Percentiles rank a stretch among this genome's conserved stretches.
These are phyloP conservation scores for Leccinum uliginosum DNA, from an alignment of 768 basidiomycete species.

Conservation along the genomic window DNA sequence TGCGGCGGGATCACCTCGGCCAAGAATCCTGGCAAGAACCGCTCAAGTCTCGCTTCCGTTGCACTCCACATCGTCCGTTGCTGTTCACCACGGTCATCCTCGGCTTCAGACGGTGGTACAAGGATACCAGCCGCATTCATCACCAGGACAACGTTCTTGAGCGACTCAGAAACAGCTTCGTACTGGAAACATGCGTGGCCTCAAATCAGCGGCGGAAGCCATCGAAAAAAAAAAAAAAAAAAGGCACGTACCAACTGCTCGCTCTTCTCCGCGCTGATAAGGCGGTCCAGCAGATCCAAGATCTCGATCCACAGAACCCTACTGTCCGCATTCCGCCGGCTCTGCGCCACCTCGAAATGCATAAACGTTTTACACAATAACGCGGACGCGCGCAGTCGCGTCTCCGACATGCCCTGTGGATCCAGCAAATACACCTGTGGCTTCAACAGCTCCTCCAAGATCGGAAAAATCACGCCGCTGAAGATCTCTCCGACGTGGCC, in stretches of 20 bases:
- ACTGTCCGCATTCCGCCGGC: constrained; percentile 54
- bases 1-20: constrained; percentile 53
- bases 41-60: constrained; percentile 83
- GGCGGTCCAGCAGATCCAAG: constrained; percentile 79
- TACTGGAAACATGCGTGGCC: constrained; percentile 44
- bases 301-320: constrained; percentile 84
- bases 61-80: constrained; percentile 77
- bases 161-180: constrained; percentile 92
- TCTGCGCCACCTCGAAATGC: constrained; percentile 81
- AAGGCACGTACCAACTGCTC: constrained; percentile 75
- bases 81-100: constrained; percentile 50
- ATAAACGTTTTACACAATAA: constrained; percentile 94
- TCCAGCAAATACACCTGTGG: constrained; percentile 76
- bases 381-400: constrained; percentile 81
- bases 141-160: constrained; percentile 94
- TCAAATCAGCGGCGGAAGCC: constrained; percentile 3
- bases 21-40: constrained; percentile 89
- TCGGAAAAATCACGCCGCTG: constrained; percentile 84
- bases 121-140: constrained; percentile 90
- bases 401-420: constrained; percentile 86
- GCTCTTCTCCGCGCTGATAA: constrained; percentile 81
- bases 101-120: constrained; percentile 46
- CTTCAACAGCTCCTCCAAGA: constrained; percentile 86
- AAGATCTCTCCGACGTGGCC: constrained; percentile 77
- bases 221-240: background rate